Percentiles rank a stretch among this genome's conserved stretches.
Conservation (phyloP, 176 grass and related monocot genomes). For the Aegilops longissima region DNA sequence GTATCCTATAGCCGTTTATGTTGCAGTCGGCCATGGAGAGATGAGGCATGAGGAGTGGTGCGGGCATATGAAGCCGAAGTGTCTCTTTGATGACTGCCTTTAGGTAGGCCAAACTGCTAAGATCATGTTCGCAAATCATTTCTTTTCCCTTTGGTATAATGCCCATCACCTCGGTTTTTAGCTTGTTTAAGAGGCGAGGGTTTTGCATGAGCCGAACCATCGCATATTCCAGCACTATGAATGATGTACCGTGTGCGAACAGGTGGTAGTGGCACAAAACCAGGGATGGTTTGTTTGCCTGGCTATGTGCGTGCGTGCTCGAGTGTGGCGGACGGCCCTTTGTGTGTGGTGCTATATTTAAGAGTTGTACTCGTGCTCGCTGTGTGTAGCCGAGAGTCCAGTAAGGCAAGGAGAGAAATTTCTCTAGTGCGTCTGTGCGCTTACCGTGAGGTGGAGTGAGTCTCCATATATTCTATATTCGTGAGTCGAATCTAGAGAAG, state of each 20-base stretch:
- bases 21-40: constrained; percentile 28
- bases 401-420: too few relatives aligned
- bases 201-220: constrained; percentile 23
- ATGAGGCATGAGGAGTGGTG: constrained; percentile 29
- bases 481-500: too few relatives aligned
- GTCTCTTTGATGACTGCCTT: neutral
- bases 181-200: neutral
- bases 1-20: constrained; percentile 34
- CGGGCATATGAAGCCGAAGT: constrained; percentile 26
- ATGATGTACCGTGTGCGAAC: neutral
- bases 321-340: too few relatives aligned
- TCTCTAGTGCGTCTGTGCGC: too few relatives aligned
- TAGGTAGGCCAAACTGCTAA: neutral
- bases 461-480: too few relatives aligned
- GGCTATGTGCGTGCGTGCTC: too few relatives aligned
- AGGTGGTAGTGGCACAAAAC: too few relatives aligned
- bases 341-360: too few relatives aligned
- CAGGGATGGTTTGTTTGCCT: too few relatives aligned
- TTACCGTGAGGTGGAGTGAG: too few relatives aligned
- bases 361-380: too few relatives aligned
- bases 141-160: neutral
- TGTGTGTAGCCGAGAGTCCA: too few relatives aligned
- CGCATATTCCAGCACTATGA: constrained; percentile 33
- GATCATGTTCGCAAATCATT: neutral
- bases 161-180: neutral